Evolutionary conservation across 495 filamentous ascomycete genomes (phyloP).

Genomic region (Neohortaea acidophila): DNA sequence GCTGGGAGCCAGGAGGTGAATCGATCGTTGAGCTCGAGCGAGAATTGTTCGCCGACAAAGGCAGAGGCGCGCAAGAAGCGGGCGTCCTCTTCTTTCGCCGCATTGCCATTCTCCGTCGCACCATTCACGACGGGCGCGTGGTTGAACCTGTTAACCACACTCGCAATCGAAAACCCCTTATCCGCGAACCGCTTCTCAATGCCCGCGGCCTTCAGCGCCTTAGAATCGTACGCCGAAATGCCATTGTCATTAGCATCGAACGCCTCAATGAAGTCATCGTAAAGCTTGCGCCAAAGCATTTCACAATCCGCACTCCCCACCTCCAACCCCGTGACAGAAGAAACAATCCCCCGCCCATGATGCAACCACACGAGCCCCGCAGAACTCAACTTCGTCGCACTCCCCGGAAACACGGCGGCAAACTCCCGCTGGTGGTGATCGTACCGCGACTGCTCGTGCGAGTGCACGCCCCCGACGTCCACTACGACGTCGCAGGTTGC

Average conservation of each 20-base stretch:
- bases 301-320: conserved; percentile 49
- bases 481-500: conserved; percentile 83
- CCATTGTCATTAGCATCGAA: conserved; percentile 97
- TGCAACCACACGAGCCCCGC: conserved; percentile 93
- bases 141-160: conserved; percentile 74
- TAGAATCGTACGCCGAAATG: conserved; percentile 59
- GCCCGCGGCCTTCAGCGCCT: conserved; percentile 44
- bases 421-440: conserved; percentile 97
- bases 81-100: conserved; percentile 50
- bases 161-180: conserved; percentile 65
- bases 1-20: conserved; percentile 74
- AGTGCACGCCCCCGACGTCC: conserved; percentile 86
- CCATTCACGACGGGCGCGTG: conserved; percentile 32
- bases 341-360: conserved; percentile 72
- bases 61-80: conserved; percentile 59
- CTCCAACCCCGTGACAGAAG: conserved; percentile 45
- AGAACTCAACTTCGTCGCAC: conserved; percentile 74
- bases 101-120: conserved; percentile 7
- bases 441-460: conserved; percentile 57
- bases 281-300: conserved; percentile 73
- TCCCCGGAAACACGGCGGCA: conserved; percentile 57
- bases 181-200: conserved; percentile 67
- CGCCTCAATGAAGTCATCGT: conserved; percentile 86
- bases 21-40: conserved; percentile 57
- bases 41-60: conserved; percentile 77